Evolutionary conservation across 768 basidiomycete genomes (phyloP).

Genomic region (Trametes cinnabarina): DNA sequence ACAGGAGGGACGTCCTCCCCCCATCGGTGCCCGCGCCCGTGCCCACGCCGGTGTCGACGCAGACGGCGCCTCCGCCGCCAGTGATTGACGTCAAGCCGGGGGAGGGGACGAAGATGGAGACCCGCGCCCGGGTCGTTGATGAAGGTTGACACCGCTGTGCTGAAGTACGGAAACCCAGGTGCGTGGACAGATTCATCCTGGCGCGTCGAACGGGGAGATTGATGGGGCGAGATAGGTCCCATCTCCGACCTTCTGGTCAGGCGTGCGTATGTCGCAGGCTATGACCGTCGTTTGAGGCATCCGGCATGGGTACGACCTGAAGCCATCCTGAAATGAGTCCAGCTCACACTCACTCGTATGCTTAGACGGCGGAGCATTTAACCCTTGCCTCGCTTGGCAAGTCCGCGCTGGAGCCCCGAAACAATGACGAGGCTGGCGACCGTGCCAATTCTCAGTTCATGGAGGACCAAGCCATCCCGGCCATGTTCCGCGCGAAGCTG

Average conservation of each 20-base stretch:
- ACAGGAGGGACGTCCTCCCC: slow-evolving; percentile 15
- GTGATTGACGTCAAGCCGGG: slow-evolving; percentile 46
- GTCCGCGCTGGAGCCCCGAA: slow-evolving; percentile 36
- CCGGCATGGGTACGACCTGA: slow-evolving; percentile 91
- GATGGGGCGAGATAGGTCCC: slow-evolving; percentile 77
- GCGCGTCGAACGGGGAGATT: neutral
- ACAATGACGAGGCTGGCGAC: slow-evolving; percentile 52
- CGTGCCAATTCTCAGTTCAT: slow-evolving; percentile 73
- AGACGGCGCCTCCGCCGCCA: slow-evolving; percentile 32
- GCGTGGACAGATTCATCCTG: neutral
- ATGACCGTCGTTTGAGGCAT: slow-evolving; percentile 87
- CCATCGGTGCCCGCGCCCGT: slow-evolving; percentile 17
- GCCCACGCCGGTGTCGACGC: neutral
- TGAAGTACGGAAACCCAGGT: slow-evolving; percentile 79
- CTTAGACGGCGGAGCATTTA: slow-evolving; percentile 91
- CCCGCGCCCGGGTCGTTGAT: slow-evolving; percentile 29
- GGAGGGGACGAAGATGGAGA: slow-evolving; percentile 44
- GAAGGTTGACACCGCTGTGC: slow-evolving; percentile 36
- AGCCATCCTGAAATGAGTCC: no score
- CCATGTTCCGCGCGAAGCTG: slow-evolving; percentile 74
- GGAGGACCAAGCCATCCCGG: slow-evolving; percentile 81
- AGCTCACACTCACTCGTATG: neutral
- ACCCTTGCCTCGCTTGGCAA: slow-evolving; percentile 72
- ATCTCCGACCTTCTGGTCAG: slow-evolving; percentile 76
- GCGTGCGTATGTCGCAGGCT: slow-evolving; percentile 83